These are phyloP conservation scores for Geotrichum aggregatum DNA, from an alignment of 1,139 yeast genomes.

Conservation along the genomic window DNA sequence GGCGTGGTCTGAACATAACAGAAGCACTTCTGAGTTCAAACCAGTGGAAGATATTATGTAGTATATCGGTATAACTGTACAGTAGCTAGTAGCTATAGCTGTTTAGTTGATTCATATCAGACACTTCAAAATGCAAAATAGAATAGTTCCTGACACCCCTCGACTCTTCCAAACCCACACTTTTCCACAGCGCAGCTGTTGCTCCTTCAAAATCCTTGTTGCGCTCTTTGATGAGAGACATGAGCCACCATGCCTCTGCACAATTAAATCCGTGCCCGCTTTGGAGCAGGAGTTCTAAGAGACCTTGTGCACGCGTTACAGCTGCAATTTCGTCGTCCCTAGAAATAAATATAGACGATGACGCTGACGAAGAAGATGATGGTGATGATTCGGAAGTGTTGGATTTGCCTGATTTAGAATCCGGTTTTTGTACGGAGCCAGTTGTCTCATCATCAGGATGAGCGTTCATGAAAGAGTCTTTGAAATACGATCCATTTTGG, in stretches of 20 bases:
- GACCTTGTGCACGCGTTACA: constrained; percentile 56
- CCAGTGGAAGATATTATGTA: too few species aligned
- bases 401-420: too few species aligned
- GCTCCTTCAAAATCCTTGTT: constrained; percentile 55
- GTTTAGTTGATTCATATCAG: neutral
- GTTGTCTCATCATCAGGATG: too few species aligned
- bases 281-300: constrained; percentile 57
- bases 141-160: constrained; percentile 53
- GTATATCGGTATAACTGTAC: too few species aligned
- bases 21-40: too few species aligned
- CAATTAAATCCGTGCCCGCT: constrained; percentile 51
- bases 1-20: too few species aligned
- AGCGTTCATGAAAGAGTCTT: too few species aligned
- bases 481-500: too few species aligned
- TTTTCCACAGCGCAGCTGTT: constrained; percentile 56
- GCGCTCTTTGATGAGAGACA: constrained; percentile 61
- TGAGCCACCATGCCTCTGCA: constrained; percentile 70
- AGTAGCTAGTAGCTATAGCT: too few species aligned
- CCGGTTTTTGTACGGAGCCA: too few species aligned
- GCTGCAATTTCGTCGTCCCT: constrained; percentile 61
- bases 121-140: constrained; percentile 1
- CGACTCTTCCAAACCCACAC: constrained; percentile 62
- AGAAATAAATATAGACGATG: constrained; percentile 37
- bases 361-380: neutral
- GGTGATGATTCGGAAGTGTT: too few species aligned